Evolutionary conservation across 2,329 filamentous ascomycete genomes (phyloP), one percentile per base, ranked within the genome.

Genomic region (Lachnellula willkommii): DNA sequence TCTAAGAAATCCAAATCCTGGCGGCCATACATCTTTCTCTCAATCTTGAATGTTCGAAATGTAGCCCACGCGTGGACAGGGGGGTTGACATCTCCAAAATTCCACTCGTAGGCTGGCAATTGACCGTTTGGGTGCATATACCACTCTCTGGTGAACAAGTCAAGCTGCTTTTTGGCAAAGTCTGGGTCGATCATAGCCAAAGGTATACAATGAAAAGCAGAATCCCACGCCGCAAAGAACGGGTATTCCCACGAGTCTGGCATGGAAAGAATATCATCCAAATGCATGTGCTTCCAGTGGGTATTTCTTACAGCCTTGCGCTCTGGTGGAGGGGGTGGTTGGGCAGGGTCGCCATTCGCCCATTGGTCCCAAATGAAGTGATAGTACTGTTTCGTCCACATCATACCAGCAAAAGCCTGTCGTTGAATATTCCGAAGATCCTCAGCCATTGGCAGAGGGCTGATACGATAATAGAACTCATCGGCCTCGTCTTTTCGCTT

Each of bases 161-260:
- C 94, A 50, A 97, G 84, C 74, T 97, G 93, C 77, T 96, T 96
- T 82, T 97, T 97, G 54, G 93, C 92, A 67, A 96, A 96, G 43
- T 96, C 93, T 0, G 93, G 94, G 67, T 97, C 93, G 60, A 97
- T 92, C 92, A 97, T 96, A 40, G 94, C 89, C 59, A 97, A 75
- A 0, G 92, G 90, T 64, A 97, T 96, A 69, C 92, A 96, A 74
- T 97, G 94, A 73, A 97, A 97, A 5, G 92, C 93, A 53, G 89
- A 93, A 71, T 97, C 93, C 93, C 93, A 97, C 4, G 93, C 93
- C 20, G 92, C 92, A 71, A 96, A 96, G 77, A 96, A 97, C 0
- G 93, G 93, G 66, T 97, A 97, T 68, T 97, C 93, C 93, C 93
- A 97, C 0, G 92, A 96, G 71, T 97, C 93, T 1, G 93, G 94